These are phyloP conservation scores for Fraxinus sp. DNA, from an alignment of 305 asterid species.

Conservation along the genomic window DNA sequence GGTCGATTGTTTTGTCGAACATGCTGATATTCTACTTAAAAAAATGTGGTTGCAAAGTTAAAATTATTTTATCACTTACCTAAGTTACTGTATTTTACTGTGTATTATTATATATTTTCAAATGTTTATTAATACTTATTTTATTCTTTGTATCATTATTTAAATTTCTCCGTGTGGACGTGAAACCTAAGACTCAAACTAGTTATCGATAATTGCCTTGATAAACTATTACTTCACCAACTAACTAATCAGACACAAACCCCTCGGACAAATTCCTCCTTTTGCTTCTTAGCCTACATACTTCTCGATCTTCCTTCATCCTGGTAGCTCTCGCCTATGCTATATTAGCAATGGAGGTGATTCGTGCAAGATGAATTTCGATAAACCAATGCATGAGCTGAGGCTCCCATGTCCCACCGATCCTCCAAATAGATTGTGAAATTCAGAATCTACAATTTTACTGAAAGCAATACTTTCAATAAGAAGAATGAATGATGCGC, in stretches of 20 bases:
- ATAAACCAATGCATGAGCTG: neutral
- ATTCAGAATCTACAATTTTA: neutral
- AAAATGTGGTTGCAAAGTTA: conserved; percentile 21
- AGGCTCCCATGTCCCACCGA: neutral
- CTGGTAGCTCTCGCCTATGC: neutral
- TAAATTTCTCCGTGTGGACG: neutral
- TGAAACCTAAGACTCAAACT: neutral
- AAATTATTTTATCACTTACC: neutral
- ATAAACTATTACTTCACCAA: neutral
- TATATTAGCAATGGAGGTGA: neutral
- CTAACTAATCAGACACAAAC: neutral
- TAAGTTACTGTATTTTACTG: neutral
- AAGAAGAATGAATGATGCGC: neutral
- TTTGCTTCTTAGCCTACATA: neutral
- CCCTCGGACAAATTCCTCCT: neutral
- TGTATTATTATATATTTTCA: neutral
- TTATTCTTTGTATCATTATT: neutral
- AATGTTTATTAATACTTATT: neutral
- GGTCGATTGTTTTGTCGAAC: conserved; percentile 27
- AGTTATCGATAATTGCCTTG: neutral
- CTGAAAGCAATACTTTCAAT: neutral
- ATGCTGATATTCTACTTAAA: conserved; percentile 10
- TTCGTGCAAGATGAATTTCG: neutral
- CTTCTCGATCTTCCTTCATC: neutral
- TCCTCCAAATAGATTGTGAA: neutral